A percentile compares a stretch with the other conserved stretches of the same genome.
These are phyloP conservation scores for Lactifluus pinguis DNA, from an alignment of 768 basidiomycete species.

Conservation along the genomic window DNA sequence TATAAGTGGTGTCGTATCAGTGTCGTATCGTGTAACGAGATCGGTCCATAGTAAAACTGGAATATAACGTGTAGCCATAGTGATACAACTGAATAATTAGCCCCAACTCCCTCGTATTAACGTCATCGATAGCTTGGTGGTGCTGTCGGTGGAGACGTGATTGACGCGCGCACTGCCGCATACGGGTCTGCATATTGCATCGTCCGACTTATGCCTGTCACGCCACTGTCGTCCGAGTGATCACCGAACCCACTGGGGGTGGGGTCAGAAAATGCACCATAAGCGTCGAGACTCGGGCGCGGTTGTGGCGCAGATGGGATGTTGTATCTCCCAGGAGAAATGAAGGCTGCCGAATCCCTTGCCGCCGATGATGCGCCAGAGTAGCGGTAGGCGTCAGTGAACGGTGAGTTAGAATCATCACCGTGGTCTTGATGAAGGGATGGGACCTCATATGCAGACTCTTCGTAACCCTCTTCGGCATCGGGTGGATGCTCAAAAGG, in stretches of 20 bases:
- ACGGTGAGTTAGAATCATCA: constrained; percentile 31
- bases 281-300: constrained; percentile 74
- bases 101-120: background rate
- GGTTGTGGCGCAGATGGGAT: constrained; percentile 26
- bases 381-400: constrained; percentile 47
- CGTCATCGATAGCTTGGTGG: constrained; percentile 14
- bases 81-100: constrained; percentile 12
- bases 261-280: constrained; percentile 87
- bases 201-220: constrained; percentile 63
- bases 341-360: constrained; percentile 23
- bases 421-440: constrained; percentile 27
- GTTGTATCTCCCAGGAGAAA: constrained; percentile 24
- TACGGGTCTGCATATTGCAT: constrained; percentile 92
- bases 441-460: constrained; percentile 43
- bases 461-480: constrained; percentile 44
- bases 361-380: constrained; percentile 29
- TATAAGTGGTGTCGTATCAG: constrained; percentile 1
- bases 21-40: background rate
- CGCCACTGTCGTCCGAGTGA: constrained; percentile 32
- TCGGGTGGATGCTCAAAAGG: constrained; percentile 61
- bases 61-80: background rate
- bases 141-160: constrained; percentile 9
- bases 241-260: constrained; percentile 65
- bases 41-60: background rate
- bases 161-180: constrained; percentile 59